A percentile compares a stretch with the other conserved stretches of the same genome.
These are phyloP conservation scores for Lasiodiplodia gonubiensis DNA, from an alignment of 2,329 filamentous ascomycete species.

Conservation along the genomic window DNA sequence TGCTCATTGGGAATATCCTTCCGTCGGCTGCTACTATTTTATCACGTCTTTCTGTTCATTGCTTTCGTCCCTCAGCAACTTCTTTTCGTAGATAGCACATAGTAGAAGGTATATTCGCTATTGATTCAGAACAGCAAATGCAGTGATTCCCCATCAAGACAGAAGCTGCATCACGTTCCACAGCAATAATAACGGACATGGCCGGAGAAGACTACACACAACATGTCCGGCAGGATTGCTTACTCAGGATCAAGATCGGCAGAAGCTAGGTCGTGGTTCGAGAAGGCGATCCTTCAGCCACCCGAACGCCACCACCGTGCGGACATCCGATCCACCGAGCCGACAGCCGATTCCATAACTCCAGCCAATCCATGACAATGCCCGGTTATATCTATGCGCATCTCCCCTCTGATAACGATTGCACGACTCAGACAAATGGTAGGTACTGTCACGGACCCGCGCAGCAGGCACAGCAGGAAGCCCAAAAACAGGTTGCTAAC, in stretches of 20 bases:
- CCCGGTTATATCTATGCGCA: not conserved
- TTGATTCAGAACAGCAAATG: not conserved
- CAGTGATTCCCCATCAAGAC: too few species aligned
- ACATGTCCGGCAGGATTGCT: not conserved
- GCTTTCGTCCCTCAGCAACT: not conserved
- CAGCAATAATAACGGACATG: too few species aligned
- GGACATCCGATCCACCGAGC: not conserved
- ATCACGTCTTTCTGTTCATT: not conserved
- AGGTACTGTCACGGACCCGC: not conserved
- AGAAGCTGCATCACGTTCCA: not conserved
- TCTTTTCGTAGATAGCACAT: not conserved
- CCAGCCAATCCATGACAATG: not conserved
- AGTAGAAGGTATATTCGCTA: not conserved
- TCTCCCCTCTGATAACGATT: not conserved
- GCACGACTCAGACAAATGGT: not conserved
- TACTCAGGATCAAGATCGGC: not conserved
- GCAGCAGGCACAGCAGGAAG: not conserved
- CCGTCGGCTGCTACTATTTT: not conserved
- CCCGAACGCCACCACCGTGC: not conserved
- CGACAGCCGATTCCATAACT: not conserved
- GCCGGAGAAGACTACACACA: not conserved
- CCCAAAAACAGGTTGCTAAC: not conserved
- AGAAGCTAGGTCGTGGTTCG: not conserved
- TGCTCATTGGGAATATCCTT: not conserved
- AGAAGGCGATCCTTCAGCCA: not conserved